Conservation (phyloP, 208 protist genomes). For the Acanthamoeba castellanii region DNA sequence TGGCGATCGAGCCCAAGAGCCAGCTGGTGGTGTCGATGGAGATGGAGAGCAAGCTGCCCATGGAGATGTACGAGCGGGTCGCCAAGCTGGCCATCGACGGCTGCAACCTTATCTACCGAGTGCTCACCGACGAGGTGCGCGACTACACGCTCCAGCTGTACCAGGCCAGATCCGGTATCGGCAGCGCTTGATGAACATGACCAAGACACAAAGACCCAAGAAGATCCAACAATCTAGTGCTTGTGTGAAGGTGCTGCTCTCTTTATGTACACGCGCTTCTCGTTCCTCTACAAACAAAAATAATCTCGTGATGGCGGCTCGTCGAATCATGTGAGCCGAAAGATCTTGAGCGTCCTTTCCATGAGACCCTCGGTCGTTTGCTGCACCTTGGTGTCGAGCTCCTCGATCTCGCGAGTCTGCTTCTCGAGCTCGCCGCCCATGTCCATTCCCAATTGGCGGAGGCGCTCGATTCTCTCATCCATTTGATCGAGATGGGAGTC, state of each 20-base stretch:
- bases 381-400: conserved; percentile 22
- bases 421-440: conserved; percentile 42
- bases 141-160: conserved; percentile 64
- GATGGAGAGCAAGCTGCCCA: conserved; percentile 89
- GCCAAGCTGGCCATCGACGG: conserved; percentile 84
- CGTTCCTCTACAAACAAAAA: not conserved
- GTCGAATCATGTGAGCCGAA: not conserved
- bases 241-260: not conserved
- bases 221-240: not conserved
- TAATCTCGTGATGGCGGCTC: not conserved
- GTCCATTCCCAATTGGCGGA: not conserved
- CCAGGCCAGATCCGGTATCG: conserved; percentile 28
- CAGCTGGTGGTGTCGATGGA: conserved; percentile 84
- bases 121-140: conserved; percentile 45
- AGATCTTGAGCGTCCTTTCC: conserved; percentile 48
- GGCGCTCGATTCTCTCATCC: conserved; percentile 1
- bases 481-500: conserved; percentile 33
- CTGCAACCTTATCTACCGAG: conserved; percentile 84
- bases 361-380: not conserved
- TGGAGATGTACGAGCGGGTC: conserved; percentile 87
- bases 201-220: not conserved
- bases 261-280: not conserved
- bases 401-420: conserved; percentile 13
- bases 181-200: not conserved
- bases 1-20: conserved; percentile 88